These are phyloP conservation scores for Penstemon davidsonii DNA, from an alignment of 257 asterid genomes.

Conservation along the genomic window DNA sequence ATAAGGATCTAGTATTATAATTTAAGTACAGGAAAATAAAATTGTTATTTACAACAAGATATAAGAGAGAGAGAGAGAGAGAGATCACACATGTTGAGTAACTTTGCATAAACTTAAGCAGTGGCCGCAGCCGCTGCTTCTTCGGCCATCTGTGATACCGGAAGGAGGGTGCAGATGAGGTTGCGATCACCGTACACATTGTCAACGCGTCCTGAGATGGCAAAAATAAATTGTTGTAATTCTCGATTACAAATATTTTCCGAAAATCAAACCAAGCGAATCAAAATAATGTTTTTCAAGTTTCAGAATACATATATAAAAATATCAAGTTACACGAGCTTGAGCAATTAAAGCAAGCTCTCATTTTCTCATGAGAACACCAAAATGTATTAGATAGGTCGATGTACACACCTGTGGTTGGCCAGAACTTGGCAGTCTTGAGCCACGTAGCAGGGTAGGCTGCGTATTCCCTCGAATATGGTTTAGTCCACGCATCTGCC, in stretches of 20 bases:
- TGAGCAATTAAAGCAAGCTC: too few relatives aligned
- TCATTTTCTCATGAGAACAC: too few relatives aligned
- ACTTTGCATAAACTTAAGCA: constrained; percentile 48
- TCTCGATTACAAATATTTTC: not conserved
- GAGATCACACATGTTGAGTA: not conserved
- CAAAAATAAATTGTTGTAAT: not conserved
- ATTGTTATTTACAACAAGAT: constrained; percentile 48
- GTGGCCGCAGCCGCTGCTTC: constrained; percentile 74
- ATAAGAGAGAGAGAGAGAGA: not conserved
- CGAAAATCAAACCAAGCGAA: not conserved
- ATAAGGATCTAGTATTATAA: constrained; percentile 30
- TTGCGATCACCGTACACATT: constrained; percentile 96
- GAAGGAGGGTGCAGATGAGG: constrained; percentile 94
- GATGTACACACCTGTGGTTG: constrained; percentile 66
- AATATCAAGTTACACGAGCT: too few relatives aligned
- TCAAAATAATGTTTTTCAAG: too few relatives aligned
- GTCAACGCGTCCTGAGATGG: constrained; percentile 79
- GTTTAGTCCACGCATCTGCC: constrained; percentile 96
- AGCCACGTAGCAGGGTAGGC: constrained; percentile 99
- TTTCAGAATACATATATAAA: too few relatives aligned
- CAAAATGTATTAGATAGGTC: not conserved
- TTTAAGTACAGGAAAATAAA: constrained; percentile 32
- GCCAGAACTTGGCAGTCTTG: constrained; percentile 95
- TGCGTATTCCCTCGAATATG: constrained; percentile 93
- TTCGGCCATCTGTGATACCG: constrained; percentile 80